Conservation (phyloP, 306 rosid genomes). For the Urtica urens region DNA sequence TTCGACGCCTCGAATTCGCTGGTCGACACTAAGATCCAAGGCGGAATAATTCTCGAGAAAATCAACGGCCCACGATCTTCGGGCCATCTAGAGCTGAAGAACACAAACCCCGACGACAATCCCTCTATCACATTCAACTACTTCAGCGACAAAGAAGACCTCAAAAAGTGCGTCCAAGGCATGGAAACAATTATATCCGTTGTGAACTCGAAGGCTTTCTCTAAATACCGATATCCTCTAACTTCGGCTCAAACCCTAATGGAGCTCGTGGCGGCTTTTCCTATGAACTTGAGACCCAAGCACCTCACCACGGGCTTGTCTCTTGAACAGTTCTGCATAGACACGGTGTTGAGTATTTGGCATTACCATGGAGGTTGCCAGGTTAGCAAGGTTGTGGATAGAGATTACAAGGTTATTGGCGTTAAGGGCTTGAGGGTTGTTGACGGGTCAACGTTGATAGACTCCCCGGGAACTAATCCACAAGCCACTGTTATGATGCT, state of each 20-base stretch:
- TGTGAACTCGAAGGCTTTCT: slow-evolving; percentile 46
- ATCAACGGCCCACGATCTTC: slow-evolving; percentile 48
- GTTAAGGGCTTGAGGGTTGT: slow-evolving; percentile 53
- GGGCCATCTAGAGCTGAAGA: slow-evolving; percentile 44
- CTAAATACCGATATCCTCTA: slow-evolving; percentile 30
- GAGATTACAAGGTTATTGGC: slow-evolving; percentile 45
- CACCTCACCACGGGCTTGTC: slow-evolving; percentile 35
- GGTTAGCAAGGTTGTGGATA: slow-evolving; percentile 50
- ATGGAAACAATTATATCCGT: slow-evolving; percentile 47
- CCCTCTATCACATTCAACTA: slow-evolving; percentile 65
- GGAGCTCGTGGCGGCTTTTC: slow-evolving; percentile 29
- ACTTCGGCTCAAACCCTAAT: slow-evolving; percentile 26
- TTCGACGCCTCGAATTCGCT: slow-evolving; percentile 16
- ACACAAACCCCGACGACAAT: slow-evolving; percentile 42
- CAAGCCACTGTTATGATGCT: slow-evolving; percentile 85
- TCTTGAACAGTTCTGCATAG: slow-evolving; percentile 55
- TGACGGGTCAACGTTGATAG: slow-evolving; percentile 68
- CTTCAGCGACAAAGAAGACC: slow-evolving; percentile 60
- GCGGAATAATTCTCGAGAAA: slow-evolving; percentile 59
- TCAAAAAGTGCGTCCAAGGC: slow-evolving; percentile 49
- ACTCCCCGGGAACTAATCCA: slow-evolving; percentile 64
- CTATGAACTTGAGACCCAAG: slow-evolving; percentile 44
- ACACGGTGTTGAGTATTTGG: slow-evolving; percentile 66
- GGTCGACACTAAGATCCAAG: slow-evolving; percentile 25
- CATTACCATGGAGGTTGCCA: slow-evolving; percentile 85